These are phyloP conservation scores for Leccinum angustisporum DNA, from an alignment of 1,284 basidiomycete species.

Conservation along the genomic window DNA sequence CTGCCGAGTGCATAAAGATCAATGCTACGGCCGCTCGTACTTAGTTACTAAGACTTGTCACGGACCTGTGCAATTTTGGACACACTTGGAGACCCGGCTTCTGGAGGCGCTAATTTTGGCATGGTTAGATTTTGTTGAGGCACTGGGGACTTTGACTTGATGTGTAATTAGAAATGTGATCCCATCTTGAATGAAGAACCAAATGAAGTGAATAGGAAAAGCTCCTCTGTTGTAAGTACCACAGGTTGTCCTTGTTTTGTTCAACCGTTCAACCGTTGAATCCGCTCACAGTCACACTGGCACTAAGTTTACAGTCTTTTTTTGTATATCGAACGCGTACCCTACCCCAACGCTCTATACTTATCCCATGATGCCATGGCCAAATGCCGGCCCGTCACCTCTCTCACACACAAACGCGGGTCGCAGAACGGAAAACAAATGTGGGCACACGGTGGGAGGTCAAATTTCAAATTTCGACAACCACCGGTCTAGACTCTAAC, in stretches of 20 bases:
- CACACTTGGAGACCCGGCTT: background rate
- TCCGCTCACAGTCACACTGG: background rate
- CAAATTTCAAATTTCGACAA: background rate
- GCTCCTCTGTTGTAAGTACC: background rate
- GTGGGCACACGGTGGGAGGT: background rate
- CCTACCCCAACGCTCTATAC: too few relatives aligned
- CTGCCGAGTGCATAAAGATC: background rate
- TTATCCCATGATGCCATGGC: too few relatives aligned
- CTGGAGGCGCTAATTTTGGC: background rate
- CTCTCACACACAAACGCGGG: background rate
- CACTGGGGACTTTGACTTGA: background rate
- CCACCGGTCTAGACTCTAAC: slow-evolving; percentile 1
- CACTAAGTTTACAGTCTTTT: background rate
- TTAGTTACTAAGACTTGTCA: background rate
- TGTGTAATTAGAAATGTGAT: background rate
- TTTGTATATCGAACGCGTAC: background rate
- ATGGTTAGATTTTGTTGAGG: background rate
- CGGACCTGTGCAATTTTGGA: background rate
- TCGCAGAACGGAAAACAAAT: background rate
- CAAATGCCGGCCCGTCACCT: background rate
- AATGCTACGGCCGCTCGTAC: background rate
- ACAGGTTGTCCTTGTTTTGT: background rate
- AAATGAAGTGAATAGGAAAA: background rate
- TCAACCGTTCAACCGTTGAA: too few relatives aligned
- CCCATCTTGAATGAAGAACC: background rate